These are phyloP conservation scores for Clarireedia homoeocarpa DNA, from an alignment of 2,329 filamentous ascomycete species.

Conservation along the genomic window DNA sequence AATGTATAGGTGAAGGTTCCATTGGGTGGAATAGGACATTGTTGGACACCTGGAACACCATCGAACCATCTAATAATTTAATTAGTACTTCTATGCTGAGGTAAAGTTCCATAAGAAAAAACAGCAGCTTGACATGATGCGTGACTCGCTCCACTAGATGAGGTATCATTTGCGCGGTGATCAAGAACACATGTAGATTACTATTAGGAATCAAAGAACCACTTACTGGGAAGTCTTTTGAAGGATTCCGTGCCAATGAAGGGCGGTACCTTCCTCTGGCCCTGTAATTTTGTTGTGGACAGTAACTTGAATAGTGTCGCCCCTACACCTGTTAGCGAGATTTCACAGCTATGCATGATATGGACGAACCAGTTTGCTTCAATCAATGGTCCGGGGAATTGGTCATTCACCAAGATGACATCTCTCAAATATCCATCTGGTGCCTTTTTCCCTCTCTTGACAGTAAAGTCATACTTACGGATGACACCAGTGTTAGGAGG, in stretches of 20 bases:
- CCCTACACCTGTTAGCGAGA: slow-evolving; percentile 13
- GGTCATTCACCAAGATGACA: slow-evolving; percentile 37
- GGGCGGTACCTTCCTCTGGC: slow-evolving; percentile 29
- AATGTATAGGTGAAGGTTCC: slow-evolving; percentile 25
- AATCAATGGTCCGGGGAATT: slow-evolving; percentile 29
- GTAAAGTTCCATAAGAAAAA: no score
- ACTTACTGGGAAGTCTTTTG: slow-evolving; percentile 29
- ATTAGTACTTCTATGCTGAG: background rate
- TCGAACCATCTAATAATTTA: slow-evolving; percentile 29
- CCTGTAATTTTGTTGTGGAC: slow-evolving; percentile 59
- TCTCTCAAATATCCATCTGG: slow-evolving; percentile 40
- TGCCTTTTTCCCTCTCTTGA: slow-evolving; percentile 21
- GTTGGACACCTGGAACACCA: slow-evolving; percentile 41
- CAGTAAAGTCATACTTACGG: slow-evolving; percentile 27
- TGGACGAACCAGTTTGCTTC: slow-evolving; percentile 29
- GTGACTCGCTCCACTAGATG: no score
- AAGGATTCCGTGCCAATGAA: slow-evolving; percentile 41
- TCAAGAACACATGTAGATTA: no score
- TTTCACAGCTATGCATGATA: background rate
- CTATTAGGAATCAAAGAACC: no score
- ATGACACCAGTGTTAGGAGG: slow-evolving; percentile 30
- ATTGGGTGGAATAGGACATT: slow-evolving; percentile 56
- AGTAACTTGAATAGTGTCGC: slow-evolving; percentile 48
- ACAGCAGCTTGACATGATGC: no score
- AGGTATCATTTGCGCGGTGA: no score